These are phyloP conservation scores for Synchytrium microbalum DNA, from an alignment of 371 early-diverging fungal species.

Conservation along the genomic window DNA sequence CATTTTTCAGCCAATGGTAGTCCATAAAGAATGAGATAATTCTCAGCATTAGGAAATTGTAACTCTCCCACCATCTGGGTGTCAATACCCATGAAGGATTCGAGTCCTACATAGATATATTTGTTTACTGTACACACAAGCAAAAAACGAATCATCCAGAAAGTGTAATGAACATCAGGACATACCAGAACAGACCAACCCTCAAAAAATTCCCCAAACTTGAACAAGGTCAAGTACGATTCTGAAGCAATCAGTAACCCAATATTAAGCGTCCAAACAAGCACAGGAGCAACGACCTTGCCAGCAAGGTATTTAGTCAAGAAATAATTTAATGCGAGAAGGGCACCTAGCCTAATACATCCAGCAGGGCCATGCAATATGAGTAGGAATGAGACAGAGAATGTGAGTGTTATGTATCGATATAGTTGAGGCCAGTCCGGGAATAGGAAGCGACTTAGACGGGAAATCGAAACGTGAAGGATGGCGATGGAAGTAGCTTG, in stretches of 20 bases:
- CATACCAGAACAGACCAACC: background rate
- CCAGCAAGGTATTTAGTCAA: background rate
- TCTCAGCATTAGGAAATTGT: constrained; percentile 83
- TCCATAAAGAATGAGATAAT: constrained; percentile 89
- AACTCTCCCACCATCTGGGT: constrained; percentile 79
- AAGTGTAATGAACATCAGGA: background rate
- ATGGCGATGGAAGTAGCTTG: background rate
- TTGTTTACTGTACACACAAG: no score
- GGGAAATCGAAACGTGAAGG: constrained; percentile 25
- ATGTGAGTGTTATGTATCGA: background rate
- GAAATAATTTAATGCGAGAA: background rate
- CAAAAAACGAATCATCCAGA: no score
- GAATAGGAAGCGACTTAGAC: background rate
- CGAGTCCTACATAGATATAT: background rate
- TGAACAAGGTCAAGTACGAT: background rate
- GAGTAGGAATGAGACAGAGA: background rate
- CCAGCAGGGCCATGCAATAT: background rate
- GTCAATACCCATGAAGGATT: constrained; percentile 21
- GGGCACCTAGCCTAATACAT: background rate
- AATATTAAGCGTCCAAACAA: background rate
- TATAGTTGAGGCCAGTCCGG: no score
- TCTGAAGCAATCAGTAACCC: background rate
- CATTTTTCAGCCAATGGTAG: constrained; percentile 63
- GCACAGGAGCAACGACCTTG: background rate
- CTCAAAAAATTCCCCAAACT: background rate